Conservation (phyloP, 2,329 filamentous ascomycete species). For the Cladosporium sp. region DNA sequence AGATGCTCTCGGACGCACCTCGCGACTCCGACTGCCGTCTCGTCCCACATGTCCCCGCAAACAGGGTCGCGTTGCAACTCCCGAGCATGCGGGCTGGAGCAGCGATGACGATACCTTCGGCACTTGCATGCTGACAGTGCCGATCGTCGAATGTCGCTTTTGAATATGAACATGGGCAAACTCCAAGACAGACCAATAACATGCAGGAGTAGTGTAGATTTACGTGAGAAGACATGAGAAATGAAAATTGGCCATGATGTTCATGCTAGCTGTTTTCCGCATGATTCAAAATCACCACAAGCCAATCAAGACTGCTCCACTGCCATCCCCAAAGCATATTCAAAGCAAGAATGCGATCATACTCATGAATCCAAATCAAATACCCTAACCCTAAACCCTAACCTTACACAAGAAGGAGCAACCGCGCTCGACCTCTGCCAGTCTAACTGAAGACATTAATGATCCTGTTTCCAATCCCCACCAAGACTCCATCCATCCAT, state of each 20-base stretch:
- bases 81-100: not conserved
- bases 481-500: constrained; percentile 1
- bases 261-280: no score
- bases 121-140: not conserved
- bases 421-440: constrained; percentile 8
- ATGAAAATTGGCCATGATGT: no score
- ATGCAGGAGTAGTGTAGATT: not conserved
- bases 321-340: not conserved
- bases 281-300: no score
- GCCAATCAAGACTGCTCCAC: no score
- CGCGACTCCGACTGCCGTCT: not conserved
- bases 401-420: constrained; percentile 9
- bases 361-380: no score
- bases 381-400: not conserved
- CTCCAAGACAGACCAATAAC: not conserved
- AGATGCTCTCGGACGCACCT: no score
- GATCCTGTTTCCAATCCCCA: not conserved
- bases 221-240: not conserved
- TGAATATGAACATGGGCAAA: not conserved
- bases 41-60: not conserved
- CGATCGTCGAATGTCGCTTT: not conserved
- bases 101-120: not conserved
- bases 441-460: constrained; percentile 1
- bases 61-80: not conserved
- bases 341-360: not conserved